Conservation (phyloP, 202 grass and related monocot species). For the Setaria italica region DNA sequence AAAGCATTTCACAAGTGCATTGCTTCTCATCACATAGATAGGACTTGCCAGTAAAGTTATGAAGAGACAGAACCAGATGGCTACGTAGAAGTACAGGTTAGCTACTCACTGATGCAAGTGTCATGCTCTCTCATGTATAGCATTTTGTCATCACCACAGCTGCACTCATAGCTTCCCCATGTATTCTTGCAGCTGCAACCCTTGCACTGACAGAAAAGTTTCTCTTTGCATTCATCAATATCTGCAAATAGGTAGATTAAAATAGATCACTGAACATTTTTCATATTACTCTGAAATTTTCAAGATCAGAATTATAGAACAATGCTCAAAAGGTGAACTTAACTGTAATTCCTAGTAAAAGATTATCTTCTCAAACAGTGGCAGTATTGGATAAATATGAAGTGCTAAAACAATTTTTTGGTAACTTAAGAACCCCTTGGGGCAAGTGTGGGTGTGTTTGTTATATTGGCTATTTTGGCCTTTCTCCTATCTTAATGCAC, state of each 20-base stretch:
- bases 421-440: no score
- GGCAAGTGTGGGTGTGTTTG: no score
- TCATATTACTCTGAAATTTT: background rate
- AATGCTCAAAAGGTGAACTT: constrained; percentile 1
- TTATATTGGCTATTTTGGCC: no score
- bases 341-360: background rate
- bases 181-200: constrained; percentile 87
- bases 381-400: background rate
- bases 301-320: constrained; percentile 7
- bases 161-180: constrained; percentile 87
- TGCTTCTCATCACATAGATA: background rate
- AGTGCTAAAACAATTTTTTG: background rate
- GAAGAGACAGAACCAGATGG: constrained; percentile 32
- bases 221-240: constrained; percentile 85
- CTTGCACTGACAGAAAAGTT: constrained; percentile 72
- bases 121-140: constrained; percentile 93
- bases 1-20: constrained; percentile 29
- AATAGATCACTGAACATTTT: constrained; percentile 33
- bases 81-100: constrained; percentile 22
- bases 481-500: no score
- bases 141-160: constrained; percentile 65
- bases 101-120: constrained; percentile 86
- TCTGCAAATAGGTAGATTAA: constrained; percentile 57
- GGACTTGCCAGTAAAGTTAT: constrained; percentile 30
- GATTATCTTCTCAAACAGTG: constrained; percentile 28